phyloP scores from a whole-genome alignment of 2,329 filamentous ascomycete genomes.

The Fusarium lyarnte region DNA sequence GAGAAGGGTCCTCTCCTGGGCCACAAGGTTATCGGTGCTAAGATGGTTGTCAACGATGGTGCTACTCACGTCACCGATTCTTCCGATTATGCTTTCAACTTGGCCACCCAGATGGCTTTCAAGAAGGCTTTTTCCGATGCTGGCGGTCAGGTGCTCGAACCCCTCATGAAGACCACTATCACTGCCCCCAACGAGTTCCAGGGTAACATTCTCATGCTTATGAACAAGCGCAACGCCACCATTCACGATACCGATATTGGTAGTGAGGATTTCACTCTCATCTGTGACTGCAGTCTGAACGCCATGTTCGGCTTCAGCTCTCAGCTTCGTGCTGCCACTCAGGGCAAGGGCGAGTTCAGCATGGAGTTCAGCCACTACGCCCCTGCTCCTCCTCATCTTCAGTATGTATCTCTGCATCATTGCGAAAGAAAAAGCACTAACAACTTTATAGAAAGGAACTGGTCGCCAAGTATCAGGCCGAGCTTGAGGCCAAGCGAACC shows the following conservation, averaged over 20 bases:
- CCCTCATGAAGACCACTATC: constrained; percentile 97
- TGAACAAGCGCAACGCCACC: constrained; percentile 96
- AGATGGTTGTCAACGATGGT: constrained; percentile 95
- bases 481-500: constrained; percentile 65
- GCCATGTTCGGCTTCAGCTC: constrained; percentile 98
- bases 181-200: constrained; percentile 98
- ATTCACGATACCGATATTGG: constrained; percentile 97
- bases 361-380: constrained; percentile 99
- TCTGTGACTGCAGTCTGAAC: constrained; percentile 92
- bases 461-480: constrained; percentile 67
- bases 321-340: constrained; percentile 89
- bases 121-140: constrained; percentile 88
- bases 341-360: constrained; percentile 97
- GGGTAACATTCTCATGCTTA: constrained; percentile 89
- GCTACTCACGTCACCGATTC: constrained; percentile 98
- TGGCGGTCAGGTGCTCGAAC: constrained; percentile 87
- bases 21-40: constrained; percentile 88
- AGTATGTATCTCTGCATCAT: constrained; percentile 66
- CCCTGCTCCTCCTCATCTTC: constrained; percentile 84
- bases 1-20: constrained; percentile 90
- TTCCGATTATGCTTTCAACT: constrained; percentile 94
- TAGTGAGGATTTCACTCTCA: constrained; percentile 90
- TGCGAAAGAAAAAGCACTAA: constrained; percentile 1
- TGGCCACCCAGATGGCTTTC: constrained; percentile 95
- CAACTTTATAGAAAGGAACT: constrained; percentile 62